Evolutionary conservation across 805 yeast genomes (phyloP), one percentile per base, ranked within the genome.

Genomic region (Wickerhamomyces bovis): DNA sequence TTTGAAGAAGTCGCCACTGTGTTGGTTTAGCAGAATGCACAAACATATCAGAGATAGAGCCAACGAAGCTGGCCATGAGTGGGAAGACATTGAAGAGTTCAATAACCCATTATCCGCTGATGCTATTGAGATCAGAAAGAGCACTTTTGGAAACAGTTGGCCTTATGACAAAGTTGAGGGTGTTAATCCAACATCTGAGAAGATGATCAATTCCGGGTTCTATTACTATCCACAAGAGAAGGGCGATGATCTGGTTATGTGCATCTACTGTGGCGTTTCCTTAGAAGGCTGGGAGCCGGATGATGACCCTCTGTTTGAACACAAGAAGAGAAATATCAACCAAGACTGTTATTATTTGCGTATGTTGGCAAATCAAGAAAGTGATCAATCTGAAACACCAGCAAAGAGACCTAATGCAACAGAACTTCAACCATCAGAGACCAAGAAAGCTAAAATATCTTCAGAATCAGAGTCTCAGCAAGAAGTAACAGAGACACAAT

Each of bases 201-300:
- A 61, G 40, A 61, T 86, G 66, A 78, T 80, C 2, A 73, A 71
- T 26, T 78, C 80, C 30, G 95, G 95, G 1, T 83, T 86, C 57
- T 80, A 72, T 51, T 81, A 75, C 57, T 66, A 71, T 11, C 85
- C 88, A 2, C 51, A 60, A 23, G 64, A 69, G 3, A 57, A 58
- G n/a, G 69, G 67, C 33, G 80, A 75, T 44, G 85, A 81, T 58
- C 70, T 76, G 23, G 79, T 80, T 1, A 67, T 77, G 3, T 86
- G 95, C 60, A 69, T 77, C 52, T 78, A 78, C 57, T 86, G 95
- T 62, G 77, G 76, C 11, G 66, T 75, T 18, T 74, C 83, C 0
- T 64, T 78, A 15, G 85, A 84, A 44, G 89, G 89, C 3, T 86
- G 95, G 95, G 85, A 77, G 48, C 59, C 64, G 1, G 71, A 67